Base-by-base conservation (phyloP, 129 eudicot species). In the Saposhnikovia divaricata region DNA sequence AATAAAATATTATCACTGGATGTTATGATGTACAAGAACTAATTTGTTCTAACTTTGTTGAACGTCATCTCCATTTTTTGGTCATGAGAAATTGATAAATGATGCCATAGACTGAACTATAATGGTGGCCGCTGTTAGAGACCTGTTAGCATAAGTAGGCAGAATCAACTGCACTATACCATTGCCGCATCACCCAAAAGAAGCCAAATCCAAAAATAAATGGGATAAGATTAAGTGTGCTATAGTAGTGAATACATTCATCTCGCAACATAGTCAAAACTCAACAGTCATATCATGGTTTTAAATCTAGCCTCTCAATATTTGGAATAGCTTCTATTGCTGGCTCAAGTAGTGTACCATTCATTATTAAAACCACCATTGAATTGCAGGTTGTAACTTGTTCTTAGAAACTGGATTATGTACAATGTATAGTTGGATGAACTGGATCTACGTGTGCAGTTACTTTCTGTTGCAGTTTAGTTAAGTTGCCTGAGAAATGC, bases 251-350 rank as follows among this genome's bases (percentile, higher is more conserved):
- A n/a, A 61, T 28, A 61, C 15, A 61, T 9, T 61, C 11, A 61
- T 61, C 69, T 61, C 34, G 9, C 34, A 9, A 3, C 69, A 23
- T 59, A 57, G 37, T n/a, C 69, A 61, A 25, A 13, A 61, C 15
- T n/a, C 15, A 61, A 23, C 66, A 61, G 69, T n/a, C 69, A 61
- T 25, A 23, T 57, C 27, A 57, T 8, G 21, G 66, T 34, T 61
- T 59, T 13, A n/a, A 61, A 61, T n/a, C 14, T 9, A 25, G 69
- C 37, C 69, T n/a, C 15, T 6, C 69, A n/a, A 61, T n/a, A 61
- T 61, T 61, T 25, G 34, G 15, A 61, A 61, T 61, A 61, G 34
- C 10, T 61, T 61, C 16, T 92, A 71, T 95, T 50, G 94, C 95
- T 76, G 42, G 42, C 73, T 68, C 10, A 68, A 68, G 39, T 31